Conservation (phyloP, 495 filamentous ascomycete genomes). For the Tetracladium setigerum region DNA sequence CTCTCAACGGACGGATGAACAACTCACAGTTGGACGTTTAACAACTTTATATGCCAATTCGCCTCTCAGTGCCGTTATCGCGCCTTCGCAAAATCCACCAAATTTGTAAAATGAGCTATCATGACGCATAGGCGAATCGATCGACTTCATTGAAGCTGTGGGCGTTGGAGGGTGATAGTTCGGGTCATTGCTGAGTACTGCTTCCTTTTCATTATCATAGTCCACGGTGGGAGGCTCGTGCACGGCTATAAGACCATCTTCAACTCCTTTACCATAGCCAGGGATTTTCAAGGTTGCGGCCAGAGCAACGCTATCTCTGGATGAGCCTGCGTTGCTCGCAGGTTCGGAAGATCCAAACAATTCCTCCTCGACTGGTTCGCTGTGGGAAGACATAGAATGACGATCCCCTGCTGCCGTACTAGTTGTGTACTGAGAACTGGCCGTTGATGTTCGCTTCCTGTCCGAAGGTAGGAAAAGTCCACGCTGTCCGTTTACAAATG, state of each 20-base stretch:
- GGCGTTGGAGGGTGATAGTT: neutral
- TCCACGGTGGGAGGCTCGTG: slow-evolving; percentile 1
- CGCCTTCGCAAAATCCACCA: slow-evolving; percentile 22
- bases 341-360: neutral
- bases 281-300: slow-evolving; percentile 5
- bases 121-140: slow-evolving; percentile 14
- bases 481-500: slow-evolving; percentile 7
- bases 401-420: neutral
- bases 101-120: slow-evolving; percentile 20
- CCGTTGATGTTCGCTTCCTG: slow-evolving; percentile 6
- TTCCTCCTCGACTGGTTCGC: too few species aligned
- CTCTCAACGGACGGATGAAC: neutral
- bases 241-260: slow-evolving; percentile 10
- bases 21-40: slow-evolving; percentile 17
- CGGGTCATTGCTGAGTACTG: neutral
- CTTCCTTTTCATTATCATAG: slow-evolving; percentile 9
- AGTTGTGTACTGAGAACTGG: slow-evolving; percentile 11
- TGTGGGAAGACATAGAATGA: neutral
- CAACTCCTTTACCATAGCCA: slow-evolving; percentile 3
- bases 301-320: slow-evolving; percentile 13
- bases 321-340: slow-evolving; percentile 5
- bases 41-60: slow-evolving; percentile 19
- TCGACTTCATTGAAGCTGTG: slow-evolving; percentile 10
- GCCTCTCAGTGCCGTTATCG: slow-evolving; percentile 9
- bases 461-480: slow-evolving; percentile 12